These are phyloP conservation scores for Rhodotorula sp. DNA, from an alignment of 1,284 basidiomycete genomes.

Conservation along the genomic window DNA sequence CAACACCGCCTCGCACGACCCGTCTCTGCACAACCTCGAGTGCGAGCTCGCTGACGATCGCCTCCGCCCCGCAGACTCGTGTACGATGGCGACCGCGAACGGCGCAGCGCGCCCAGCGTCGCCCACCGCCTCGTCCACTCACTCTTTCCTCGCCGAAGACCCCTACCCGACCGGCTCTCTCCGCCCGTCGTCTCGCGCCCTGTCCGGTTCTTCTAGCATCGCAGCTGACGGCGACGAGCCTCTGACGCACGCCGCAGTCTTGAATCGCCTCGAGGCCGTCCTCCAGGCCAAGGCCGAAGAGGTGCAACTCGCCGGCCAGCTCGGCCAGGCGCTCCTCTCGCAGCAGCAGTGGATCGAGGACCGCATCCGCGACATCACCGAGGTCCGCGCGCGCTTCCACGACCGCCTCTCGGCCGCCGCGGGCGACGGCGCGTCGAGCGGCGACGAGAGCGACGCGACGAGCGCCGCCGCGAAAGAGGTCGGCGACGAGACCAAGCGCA, in stretches of 20 bases:
- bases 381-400: slow-evolving; percentile 32
- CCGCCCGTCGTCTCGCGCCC: slow-evolving; percentile 3
- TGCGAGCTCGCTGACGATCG: background rate
- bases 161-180: slow-evolving; percentile 31
- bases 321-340: slow-evolving; percentile 84
- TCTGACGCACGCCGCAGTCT: slow-evolving; percentile 22
- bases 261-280: slow-evolving; percentile 67
- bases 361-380: slow-evolving; percentile 74
- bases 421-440: slow-evolving; percentile 56
- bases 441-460: slow-evolving; percentile 56
- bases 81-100: background rate
- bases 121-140: slow-evolving; percentile 24
- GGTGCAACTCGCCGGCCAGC: slow-evolving; percentile 80
- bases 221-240: background rate
- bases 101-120: slow-evolving; percentile 21
- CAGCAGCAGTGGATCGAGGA: slow-evolving; percentile 90
- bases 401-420: slow-evolving; percentile 1
- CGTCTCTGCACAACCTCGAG: too few relatives aligned
- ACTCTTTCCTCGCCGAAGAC: slow-evolving; percentile 41
- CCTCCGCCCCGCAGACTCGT: background rate
- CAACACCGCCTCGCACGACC: too few relatives aligned
- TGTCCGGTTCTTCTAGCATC: background rate
- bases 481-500: slow-evolving; percentile 62
- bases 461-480: slow-evolving; percentile 44
- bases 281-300: slow-evolving; percentile 86